Base-by-base conservation (phyloP, 768 basidiomycete species). In the Termitomyces sp. region DNA sequence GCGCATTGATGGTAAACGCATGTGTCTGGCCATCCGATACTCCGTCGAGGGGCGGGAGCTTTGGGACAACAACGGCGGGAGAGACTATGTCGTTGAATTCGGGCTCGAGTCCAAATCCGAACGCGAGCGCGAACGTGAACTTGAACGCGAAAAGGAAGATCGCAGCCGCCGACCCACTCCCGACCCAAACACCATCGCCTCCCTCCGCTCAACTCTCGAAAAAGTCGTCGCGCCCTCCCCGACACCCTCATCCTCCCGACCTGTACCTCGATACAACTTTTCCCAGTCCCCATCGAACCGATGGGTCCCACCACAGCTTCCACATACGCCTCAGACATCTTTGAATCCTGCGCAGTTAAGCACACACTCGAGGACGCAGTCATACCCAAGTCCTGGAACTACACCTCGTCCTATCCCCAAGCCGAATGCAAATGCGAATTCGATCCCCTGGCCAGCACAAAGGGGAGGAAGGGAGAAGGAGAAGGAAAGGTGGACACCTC, bases 1-100 rank as follows among this genome's bases (percentile, higher is more conserved):
- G 38, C 75, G 85, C 35, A 86, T 89, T 59, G 91, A 91, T 67
- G 91, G 88, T 50, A 94, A 92, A 78, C 88, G 83, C 23, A 76
- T 99, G 63, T 77, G 85, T 58, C 66, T 97, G 42, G 92, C 91
- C 2, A 70, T 98, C 43, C 75, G 91, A 51, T 94, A 89, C 63
- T 68, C 74, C 12, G 82, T 86, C 23, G 83, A 72, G 5, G 89
- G 89, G 0, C 71, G 75, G 60, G 94, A 98, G 68, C 80, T 88
- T 54, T 98, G 96, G 96, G 96, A 98, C 69, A 95, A 91, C 73
- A 96, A 97, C 65, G 66, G 62, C 23, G 86, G 88, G 2, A 67
- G 76, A 51, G 91, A 98, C 66, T 98, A 96, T 68, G 73, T 82
- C 44, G 81, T 90, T 52, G 81, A 76, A 53, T 95, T 98, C 65